These are phyloP conservation scores for Geranomyces michiganensis DNA, from an alignment of 192 early-diverging fungal genomes.

Conservation along the genomic window DNA sequence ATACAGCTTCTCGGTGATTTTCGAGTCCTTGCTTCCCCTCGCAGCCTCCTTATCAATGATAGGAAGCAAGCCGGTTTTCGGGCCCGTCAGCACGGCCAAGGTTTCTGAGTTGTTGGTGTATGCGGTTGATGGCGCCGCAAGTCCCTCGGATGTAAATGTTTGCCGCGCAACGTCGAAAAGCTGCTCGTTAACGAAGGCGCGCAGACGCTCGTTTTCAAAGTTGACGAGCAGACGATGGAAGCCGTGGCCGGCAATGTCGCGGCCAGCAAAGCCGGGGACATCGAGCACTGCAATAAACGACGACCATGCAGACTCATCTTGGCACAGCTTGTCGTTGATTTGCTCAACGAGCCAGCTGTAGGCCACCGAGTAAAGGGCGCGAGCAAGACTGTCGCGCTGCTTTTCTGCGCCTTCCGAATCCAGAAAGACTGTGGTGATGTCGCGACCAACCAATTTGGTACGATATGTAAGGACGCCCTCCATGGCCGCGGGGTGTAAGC, in stretches of 20 bases:
- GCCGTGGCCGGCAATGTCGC: conserved; percentile 37
- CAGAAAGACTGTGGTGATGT: conserved; percentile 83
- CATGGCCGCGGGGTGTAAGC: conserved; percentile 70
- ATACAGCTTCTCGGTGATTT: conserved; percentile 39
- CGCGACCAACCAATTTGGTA: conserved; percentile 73
- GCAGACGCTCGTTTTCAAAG: conserved; percentile 55
- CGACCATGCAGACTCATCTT: conserved; percentile 60
- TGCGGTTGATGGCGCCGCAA: conserved; percentile 55
- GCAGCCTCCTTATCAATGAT: conserved; percentile 45
- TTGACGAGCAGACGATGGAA: conserved; percentile 58
- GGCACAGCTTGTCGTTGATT: conserved; percentile 83
- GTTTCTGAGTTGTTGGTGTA: conserved; percentile 46
- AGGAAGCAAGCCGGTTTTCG: conserved; percentile 41
- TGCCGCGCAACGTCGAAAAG: conserved; percentile 42
- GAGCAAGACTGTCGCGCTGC: conserved; percentile 83
- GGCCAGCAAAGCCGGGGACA: conserved; percentile 54
- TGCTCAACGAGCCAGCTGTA: conserved; percentile 83
- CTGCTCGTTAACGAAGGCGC: conserved; percentile 33
- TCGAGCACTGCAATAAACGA: conserved; percentile 90
- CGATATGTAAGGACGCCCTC: conserved; percentile 73
- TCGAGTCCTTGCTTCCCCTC: conserved; percentile 34
- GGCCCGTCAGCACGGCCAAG: conserved; percentile 24
- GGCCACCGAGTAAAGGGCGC: conserved; percentile 77
- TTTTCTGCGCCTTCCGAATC: conserved; percentile 71
- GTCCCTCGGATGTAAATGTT: conserved; percentile 39